phyloP scores from a whole-genome alignment of 2,329 filamentous ascomycete genomes.

The Fusarium sterilihyphosum region DNA sequence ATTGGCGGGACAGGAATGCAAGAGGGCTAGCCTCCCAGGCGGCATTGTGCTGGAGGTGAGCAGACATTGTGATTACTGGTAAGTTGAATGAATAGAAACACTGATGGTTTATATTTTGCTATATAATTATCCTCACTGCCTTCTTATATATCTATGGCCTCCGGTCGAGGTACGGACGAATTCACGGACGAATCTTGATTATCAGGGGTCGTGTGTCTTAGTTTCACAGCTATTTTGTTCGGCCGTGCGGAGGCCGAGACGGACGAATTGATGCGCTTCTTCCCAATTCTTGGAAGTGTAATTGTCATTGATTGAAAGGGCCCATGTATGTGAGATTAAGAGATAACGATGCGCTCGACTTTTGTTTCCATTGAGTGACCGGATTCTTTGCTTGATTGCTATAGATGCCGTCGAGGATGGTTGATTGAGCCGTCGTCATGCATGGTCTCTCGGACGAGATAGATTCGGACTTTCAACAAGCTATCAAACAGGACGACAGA shows the following conservation, averaged over 20 bases:
- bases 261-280: conserved; percentile 17
- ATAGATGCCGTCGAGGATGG: too few species aligned
- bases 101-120: background rate
- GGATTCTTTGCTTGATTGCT: background rate
- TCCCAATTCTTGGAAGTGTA: background rate
- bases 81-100: background rate
- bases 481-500: too few species aligned
- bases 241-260: conserved; percentile 35
- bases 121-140: background rate
- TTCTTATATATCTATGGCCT: conserved; percentile 18
- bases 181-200: background rate
- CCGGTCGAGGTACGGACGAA: conserved; percentile 29
- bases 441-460: background rate
- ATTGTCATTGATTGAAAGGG: background rate
- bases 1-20: conserved; percentile 41
- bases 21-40: conserved; percentile 34
- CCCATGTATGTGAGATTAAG: background rate
- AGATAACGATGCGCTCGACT: too few species aligned
- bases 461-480: background rate
- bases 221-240: background rate
- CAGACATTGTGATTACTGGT: conserved; percentile 26
- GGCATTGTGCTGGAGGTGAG: conserved; percentile 32
- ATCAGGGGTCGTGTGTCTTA: background rate
- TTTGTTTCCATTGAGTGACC: accelerated
- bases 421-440: background rate